Base-by-base conservation (phyloP, 208 protist genomes). In the Acanthamoeba royreba region DNA sequence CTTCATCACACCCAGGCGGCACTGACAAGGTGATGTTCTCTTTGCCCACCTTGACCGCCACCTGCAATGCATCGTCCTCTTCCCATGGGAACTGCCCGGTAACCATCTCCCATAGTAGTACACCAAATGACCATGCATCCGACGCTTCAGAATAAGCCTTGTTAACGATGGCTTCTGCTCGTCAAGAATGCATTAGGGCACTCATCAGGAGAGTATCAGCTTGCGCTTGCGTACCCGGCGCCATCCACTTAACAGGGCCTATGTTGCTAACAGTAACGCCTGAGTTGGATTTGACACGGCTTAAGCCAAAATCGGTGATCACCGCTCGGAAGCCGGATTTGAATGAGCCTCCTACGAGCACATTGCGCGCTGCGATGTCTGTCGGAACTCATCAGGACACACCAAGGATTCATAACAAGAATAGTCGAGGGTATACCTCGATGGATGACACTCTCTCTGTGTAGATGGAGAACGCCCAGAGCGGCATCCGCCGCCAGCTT, bases 161-260 rank as follows among this genome's bases (percentile, higher is more conserved):
- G 43, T 53, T 38, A 22, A 93, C 35, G 40, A 93, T 93, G 0
- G 88, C 88, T 33, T 93, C 88, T 91, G 52, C 49, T 9, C 9
- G 19, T 55, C 13, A 55, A 55, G n/a, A n/a, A n/a, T n/a, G n/a
- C n/a, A n/a, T n/a, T n/a, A n/a, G n/a, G n/a, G n/a, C n/a, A n/a
- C n/a, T n/a, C n/a, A n/a, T n/a, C n/a, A n/a, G n/a, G n/a, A n/a
- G n/a, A n/a, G n/a, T n/a, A n/a, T n/a, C n/a, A n/a, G n/a, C n/a
- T n/a, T n/a, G n/a, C n/a, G n/a, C n/a, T n/a, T 31, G 3, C n/a
- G 5, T 63, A 89, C 83, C 83, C 19, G 87, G 87, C 25, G 87
- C 87, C 87, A 92, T 92, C 87, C 87, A 92, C 40, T 92, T 92
- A 25, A 92, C 87, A 17, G 87, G 87, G 38, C 87, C 87, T 7